Conservation (phyloP, 2,329 filamentous ascomycete species). For the Trichophyton simii region DNA sequence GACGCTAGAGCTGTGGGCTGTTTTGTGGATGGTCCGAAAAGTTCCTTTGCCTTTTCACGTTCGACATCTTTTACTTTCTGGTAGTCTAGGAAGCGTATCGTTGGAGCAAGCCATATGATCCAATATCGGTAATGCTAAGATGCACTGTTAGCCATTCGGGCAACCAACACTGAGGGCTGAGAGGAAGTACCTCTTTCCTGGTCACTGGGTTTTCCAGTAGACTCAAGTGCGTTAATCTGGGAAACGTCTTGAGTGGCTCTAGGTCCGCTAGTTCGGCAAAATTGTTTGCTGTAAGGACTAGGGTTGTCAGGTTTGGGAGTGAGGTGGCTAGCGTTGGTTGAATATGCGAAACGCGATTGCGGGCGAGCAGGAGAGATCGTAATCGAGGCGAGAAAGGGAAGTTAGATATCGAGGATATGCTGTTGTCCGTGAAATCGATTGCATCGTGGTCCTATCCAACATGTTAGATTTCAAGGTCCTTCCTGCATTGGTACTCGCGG, state of each 20-base stretch:
- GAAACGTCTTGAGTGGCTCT: conserved; percentile 60
- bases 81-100: conserved; percentile 83
- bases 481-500: background rate
- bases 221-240: conserved; percentile 63
- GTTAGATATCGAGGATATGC: conserved; percentile 78
- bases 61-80: conserved; percentile 81
- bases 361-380: conserved; percentile 73
- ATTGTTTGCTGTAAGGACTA: conserved; percentile 75
- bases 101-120: conserved; percentile 75
- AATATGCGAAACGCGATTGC: conserved; percentile 76
- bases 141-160: background rate
- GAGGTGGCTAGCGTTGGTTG: conserved; percentile 61
- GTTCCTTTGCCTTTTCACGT: conserved; percentile 58
- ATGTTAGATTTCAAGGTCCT: background rate
- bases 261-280: conserved; percentile 75
- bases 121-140: conserved; percentile 78
- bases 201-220: conserved; percentile 80
- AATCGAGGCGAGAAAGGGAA: conserved; percentile 85
- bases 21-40: conserved; percentile 63
- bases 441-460: conserved; percentile 68
- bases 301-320: conserved; percentile 67
- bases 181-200: conserved; percentile 68
- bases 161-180: background rate
- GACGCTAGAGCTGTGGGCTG: conserved; percentile 70
- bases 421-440: conserved; percentile 97